Evolutionary conservation across 352 stramenopile species (phyloP).

Genomic region (Phytophthora ohioensis): DNA sequence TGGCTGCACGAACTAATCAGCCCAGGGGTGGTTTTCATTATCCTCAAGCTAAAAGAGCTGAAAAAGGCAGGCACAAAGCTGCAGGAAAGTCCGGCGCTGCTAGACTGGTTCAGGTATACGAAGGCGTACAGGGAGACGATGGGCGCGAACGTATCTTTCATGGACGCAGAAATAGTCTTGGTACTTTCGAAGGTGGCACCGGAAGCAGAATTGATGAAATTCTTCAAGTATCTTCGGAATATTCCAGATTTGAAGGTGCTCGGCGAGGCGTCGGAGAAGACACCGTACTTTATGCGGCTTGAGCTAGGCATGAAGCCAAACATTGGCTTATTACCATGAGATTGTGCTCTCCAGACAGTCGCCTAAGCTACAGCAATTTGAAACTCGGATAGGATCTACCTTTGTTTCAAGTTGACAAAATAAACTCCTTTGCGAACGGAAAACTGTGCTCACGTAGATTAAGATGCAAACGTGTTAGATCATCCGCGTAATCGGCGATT

Average conservation of each 20-base stretch:
- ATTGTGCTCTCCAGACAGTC: too few species aligned
- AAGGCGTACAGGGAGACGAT: neutral
- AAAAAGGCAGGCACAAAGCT: neutral
- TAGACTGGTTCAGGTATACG: constrained; percentile 8
- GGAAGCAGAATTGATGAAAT: neutral
- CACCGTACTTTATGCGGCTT: constrained; percentile 1
- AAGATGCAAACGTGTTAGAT: too few species aligned
- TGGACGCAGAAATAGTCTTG: neutral
- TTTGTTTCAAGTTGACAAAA: too few species aligned
- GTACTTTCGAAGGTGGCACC: neutral
- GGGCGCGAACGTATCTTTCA: neutral
- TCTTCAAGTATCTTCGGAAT: neutral
- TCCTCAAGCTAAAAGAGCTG: neutral
- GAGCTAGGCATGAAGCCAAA: neutral
- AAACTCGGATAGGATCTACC: too few species aligned
- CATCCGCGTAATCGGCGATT: too few species aligned
- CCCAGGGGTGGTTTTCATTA: constrained; percentile 2
- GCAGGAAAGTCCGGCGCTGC: neutral
- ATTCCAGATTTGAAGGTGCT: constrained; percentile 7
- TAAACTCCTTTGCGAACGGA: too few species aligned
- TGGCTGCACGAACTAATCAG: constrained; percentile 1
- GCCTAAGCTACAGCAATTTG: too few species aligned
- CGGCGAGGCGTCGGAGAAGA: neutral
- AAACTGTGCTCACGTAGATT: too few species aligned
- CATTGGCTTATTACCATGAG: too few species aligned